Evolutionary conservation across 352 stramenopile species (phyloP), one percentile per base, ranked within the genome.

Genomic region (Pythium volutum): DNA sequence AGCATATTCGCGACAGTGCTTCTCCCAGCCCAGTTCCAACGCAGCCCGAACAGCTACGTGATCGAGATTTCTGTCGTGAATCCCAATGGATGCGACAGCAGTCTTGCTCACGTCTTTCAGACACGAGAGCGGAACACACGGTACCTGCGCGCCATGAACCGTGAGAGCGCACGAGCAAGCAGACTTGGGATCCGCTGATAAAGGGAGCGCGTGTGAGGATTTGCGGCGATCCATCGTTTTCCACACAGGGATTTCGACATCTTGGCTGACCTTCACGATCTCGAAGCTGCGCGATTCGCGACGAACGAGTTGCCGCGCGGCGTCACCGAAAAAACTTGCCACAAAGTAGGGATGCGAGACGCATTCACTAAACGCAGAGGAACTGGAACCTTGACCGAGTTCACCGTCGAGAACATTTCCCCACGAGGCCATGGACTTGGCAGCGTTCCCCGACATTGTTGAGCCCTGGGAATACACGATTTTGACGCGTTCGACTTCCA

Each of bases 301-400:
- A 16, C 69, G 70, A 67, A 72, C 85, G 20, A 84, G 36, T 15
- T 72, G 67, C 16, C 69, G 70, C 20, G 74, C 73, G 59, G 84
- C 74, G 20, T 89, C 74, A 14, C 70, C 67, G 64, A 86, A 91
- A 51, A 92, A 92, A 27, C 79, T 84, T 25, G 69, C 73, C 16
- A 79, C 80, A 38, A 90, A 92, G 43, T 89, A 92, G n/a, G 82
- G 82, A 38, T 92, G 82, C 1, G 76, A 84, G 18, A 89, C 77
- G 47, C 75, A 88, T 29, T 84, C 74, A 5, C 64, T 74, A 48
- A 87, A 76, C 27, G 69, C 45, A 4, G 55, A 53, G 6, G 61
- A 42, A 12, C 11, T 43, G 6, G 46, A 58, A 10, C 53, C 25
- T 55, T 65, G 20, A 62, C 39, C 26, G 64, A 71, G 50, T 68